A percentile compares a stretch with the other conserved stretches of the same genome.
Evolutionary conservation across 129 eudicot genomes (phyloP).

Genomic region (Saposhnikovia divaricata): DNA sequence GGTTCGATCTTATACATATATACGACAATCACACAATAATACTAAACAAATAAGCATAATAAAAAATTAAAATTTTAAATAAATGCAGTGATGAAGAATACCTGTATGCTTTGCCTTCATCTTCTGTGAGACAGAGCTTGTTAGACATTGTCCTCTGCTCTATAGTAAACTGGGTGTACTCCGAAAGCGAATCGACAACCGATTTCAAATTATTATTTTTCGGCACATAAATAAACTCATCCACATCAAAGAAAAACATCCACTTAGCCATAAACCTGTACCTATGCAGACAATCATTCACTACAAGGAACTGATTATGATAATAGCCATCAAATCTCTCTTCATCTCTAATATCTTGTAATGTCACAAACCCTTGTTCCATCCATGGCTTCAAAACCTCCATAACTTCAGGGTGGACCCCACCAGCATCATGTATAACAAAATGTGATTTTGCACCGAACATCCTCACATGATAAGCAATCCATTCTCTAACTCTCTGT

Average conservation of each 20-base stretch:
- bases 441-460: conserved; percentile 69
- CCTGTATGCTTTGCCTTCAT: conserved; percentile 26
- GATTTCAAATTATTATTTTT: conserved; percentile 30
- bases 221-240: conserved; percentile 62
- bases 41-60: background rate
- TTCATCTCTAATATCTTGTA: conserved; percentile 56
- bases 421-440: conserved; percentile 76
- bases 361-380: conserved; percentile 53
- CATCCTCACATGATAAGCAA: conserved; percentile 67
- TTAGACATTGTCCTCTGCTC: conserved; percentile 75
- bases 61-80: background rate
- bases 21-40: too few relatives aligned
- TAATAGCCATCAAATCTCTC: conserved; percentile 82
- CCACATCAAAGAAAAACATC: conserved; percentile 88
- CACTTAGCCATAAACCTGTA: conserved; percentile 55
- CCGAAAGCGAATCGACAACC: conserved; percentile 43
- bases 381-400: conserved; percentile 81
- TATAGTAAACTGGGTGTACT: conserved; percentile 58
- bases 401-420: conserved; percentile 61
- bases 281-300: conserved; percentile 80
- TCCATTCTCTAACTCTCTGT: conserved; percentile 67
- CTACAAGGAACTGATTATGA: conserved; percentile 68
- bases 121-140: conserved; percentile 47
- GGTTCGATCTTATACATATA: background rate
- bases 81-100: background rate